Conservation (phyloP, 148 eudicot genomes). For the Rhododendron henanense region DNA sequence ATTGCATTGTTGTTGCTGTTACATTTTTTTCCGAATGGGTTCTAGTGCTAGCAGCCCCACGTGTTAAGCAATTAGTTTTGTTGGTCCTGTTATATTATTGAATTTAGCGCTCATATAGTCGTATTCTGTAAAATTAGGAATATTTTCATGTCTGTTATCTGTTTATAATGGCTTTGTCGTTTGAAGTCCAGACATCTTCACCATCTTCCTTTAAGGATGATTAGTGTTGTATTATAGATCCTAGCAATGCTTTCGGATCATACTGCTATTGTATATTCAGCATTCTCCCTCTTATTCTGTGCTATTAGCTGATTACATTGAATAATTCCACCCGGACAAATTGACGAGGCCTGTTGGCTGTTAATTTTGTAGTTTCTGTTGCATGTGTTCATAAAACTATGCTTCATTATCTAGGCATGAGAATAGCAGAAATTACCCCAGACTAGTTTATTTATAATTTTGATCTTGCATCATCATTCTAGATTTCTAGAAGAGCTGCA, state of each 20-base stretch:
- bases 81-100: not conserved
- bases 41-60: not conserved
- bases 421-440: not conserved
- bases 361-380: not conserved
- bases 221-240: not conserved
- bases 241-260: not conserved
- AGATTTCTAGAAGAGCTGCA: conserved; percentile 4
- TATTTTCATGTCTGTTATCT: not conserved
- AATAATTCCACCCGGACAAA: not conserved
- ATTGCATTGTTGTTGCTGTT: not conserved
- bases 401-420: not conserved
- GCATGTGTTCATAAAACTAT: not conserved
- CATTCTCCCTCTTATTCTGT: not conserved
- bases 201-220: not conserved
- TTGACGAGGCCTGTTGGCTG: not conserved
- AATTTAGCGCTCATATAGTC: not conserved
- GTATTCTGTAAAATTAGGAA: not conserved
- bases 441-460: not conserved
- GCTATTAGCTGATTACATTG: not conserved
- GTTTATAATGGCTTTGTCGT: not conserved
- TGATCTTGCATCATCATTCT: not conserved
- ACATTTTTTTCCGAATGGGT: not conserved
- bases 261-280: not conserved
- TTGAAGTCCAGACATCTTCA: not conserved
- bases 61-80: not conserved